Evolutionary conservation across 495 filamentous ascomycete species (phyloP), one percentile per base, ranked within the genome.

Genomic region (Talaromyces thailandensis): DNA sequence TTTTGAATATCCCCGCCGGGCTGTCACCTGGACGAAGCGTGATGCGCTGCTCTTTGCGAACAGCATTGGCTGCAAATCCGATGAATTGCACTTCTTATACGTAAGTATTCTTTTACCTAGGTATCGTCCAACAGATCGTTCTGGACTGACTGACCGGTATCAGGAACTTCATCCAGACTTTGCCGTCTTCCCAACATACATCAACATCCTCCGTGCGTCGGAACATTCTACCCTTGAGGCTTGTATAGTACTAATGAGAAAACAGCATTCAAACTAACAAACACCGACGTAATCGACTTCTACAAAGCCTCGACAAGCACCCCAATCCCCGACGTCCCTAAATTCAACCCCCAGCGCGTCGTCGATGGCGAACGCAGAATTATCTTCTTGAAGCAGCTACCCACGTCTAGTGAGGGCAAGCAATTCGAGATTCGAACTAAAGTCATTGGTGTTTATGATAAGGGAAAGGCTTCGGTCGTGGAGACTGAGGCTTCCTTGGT

Each of bases 81-180:
- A 96, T 62, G 92, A 96, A 78, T 81, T 96, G 65, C 91, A 95
- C 66, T 96, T 95, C 70, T 85, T 95, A 73, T 96, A 91, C 64
- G 91, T 92, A 78, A 37, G 82, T 66, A 32, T 26, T 18, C 37
- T 25, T 32, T 43, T n/a, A n/a, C n/a, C n/a, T n/a, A n/a, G n/a
- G 37, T 18, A 16, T 43, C n/a, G n/a, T 43, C 16, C 6, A 18
- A 43, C 14, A 18, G 11, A 40, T 26, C n/a, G 26, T 58, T 24
- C 5, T 4, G 16, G 23, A 28, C 51, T 55, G 18, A 31, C 61
- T 64, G 1, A 56, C 29, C n/a, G n/a, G n/a, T n/a, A n/a, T 63
- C 37, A 93, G 88, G 91, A 93, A 74, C 82, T 93, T 29, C 87
- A 95, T 70, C 89, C 91, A 50, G 79, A 86, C 64, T 95, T 96